A percentile compares a stretch with the other conserved stretches of the same genome.
phyloP scores from a whole-genome alignment of 2,329 filamentous ascomycete species.

The Fusarium secorum region DNA sequence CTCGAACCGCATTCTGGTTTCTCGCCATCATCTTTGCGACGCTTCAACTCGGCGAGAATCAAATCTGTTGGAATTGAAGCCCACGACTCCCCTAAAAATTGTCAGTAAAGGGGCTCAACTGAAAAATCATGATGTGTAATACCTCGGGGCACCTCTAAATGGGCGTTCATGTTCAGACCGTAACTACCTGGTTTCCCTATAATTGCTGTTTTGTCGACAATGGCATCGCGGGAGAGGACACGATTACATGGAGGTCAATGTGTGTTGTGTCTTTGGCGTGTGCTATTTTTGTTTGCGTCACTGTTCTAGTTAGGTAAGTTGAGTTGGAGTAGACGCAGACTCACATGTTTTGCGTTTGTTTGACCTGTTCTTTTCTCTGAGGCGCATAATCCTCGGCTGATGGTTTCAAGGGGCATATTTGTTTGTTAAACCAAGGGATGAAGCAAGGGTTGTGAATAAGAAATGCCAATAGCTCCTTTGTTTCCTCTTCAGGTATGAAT shows the following conservation, averaged over 20 bases:
- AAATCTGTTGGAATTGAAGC: slow-evolving; percentile 60
- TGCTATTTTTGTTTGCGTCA: slow-evolving; percentile 39
- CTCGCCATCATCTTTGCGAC: slow-evolving; percentile 53
- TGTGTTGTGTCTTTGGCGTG: slow-evolving; percentile 7
- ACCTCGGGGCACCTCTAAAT: slow-evolving; percentile 34
- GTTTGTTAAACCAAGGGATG: slow-evolving; percentile 5
- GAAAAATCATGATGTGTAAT: neutral
- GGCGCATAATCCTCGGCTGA: slow-evolving; percentile 42
- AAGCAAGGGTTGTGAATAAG: slow-evolving; percentile 1
- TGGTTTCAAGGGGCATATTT: slow-evolving; percentile 24
- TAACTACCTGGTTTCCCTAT: slow-evolving; percentile 28
- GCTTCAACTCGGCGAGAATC: slow-evolving; percentile 61
- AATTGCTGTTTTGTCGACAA: slow-evolving; percentile 21
- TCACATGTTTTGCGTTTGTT: slow-evolving; percentile 35
- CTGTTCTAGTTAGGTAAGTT: slow-evolving; percentile 11
- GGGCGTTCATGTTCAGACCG: slow-evolving; percentile 30
- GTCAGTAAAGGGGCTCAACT: slow-evolving; percentile 31
- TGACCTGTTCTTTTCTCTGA: slow-evolving; percentile 9
- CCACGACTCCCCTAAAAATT: slow-evolving; percentile 48
- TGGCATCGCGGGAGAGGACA: slow-evolving; percentile 42
- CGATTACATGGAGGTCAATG: slow-evolving; percentile 24
- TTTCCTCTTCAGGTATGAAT: neutral
- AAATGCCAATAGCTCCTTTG: neutral
- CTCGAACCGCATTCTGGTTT: slow-evolving; percentile 63
- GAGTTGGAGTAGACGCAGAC: slow-evolving; percentile 4